Evolutionary conservation across 768 basidiomycete species (phyloP).

Genomic region (Atractiella rhizophila): DNA sequence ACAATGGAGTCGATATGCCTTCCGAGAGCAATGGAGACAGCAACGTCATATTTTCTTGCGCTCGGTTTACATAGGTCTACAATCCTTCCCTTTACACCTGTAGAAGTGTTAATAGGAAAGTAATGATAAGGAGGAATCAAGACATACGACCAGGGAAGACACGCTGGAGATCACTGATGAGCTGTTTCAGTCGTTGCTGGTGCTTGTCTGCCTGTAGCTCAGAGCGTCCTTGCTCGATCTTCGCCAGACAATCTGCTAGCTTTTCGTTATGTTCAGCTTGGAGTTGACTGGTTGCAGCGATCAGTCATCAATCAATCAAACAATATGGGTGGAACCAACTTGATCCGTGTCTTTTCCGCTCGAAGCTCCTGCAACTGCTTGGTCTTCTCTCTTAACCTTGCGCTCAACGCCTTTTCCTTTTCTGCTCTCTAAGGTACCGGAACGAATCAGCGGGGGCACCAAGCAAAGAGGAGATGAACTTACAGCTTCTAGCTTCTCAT

Average conservation of each 20-base stretch:
- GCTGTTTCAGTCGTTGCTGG: conserved; percentile 63
- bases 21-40: conserved; percentile 74
- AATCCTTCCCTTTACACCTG: conserved; percentile 69
- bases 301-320: not conserved
- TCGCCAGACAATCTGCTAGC: conserved; percentile 49
- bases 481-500: conserved; percentile 35
- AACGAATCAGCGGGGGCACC: too few relatives aligned
- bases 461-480: not conserved
- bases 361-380: conserved; percentile 65
- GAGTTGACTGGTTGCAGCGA: conserved; percentile 35
- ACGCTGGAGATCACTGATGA: conserved; percentile 50
- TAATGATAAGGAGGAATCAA: not conserved
- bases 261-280: conserved; percentile 84
- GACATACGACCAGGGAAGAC: conserved; percentile 50
- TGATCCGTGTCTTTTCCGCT: conserved; percentile 52
- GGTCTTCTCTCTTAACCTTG: conserved; percentile 48
- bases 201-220: conserved; percentile 67
- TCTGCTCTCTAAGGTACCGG: conserved; percentile 24
- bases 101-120: not conserved
- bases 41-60: conserved; percentile 67
- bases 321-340: conserved; percentile 28
- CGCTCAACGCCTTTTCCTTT: too few relatives aligned
- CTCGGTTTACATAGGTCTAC: conserved; percentile 88
- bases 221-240: conserved; percentile 68
- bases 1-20: conserved; percentile 87